Evolutionary conservation across 345 rosid species (phyloP).

Genomic region (Rhodamnia rubescens): DNA sequence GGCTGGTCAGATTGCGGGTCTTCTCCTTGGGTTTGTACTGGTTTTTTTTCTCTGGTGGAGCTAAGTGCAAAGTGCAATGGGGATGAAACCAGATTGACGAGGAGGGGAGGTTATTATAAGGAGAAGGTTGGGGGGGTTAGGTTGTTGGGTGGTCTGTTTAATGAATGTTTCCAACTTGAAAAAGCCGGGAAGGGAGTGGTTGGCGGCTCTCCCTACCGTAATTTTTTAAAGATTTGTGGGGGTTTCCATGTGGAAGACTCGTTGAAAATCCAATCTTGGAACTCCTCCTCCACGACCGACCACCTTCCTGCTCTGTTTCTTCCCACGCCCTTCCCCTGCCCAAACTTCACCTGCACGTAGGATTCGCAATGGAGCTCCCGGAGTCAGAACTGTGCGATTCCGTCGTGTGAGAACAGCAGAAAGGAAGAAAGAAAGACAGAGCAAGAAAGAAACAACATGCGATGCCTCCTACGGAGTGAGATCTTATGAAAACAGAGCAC

Average conservation of each 20-base stretch:
- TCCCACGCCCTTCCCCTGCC: background rate
- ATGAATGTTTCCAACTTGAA: constrained; percentile 18
- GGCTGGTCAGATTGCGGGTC: background rate
- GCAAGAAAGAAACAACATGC: background rate
- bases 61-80: background rate
- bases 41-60: background rate
- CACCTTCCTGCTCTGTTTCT: background rate
- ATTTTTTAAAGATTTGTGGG: background rate
- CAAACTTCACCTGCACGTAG: background rate
- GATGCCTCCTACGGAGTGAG: background rate
- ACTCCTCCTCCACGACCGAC: background rate
- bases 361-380: background rate
- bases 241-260: background rate
- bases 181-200: constrained; percentile 39
- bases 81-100: background rate
- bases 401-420: background rate
- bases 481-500: background rate
- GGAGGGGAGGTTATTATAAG: background rate
- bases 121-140: background rate
- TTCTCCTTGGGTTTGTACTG: background rate
- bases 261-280: background rate
- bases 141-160: background rate
- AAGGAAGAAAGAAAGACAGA: background rate
- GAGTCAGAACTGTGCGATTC: background rate
- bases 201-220: constrained; percentile 14